Evolutionary conservation across 352 stramenopile species (phyloP).

Genomic region (Phytophthora rubi): DNA sequence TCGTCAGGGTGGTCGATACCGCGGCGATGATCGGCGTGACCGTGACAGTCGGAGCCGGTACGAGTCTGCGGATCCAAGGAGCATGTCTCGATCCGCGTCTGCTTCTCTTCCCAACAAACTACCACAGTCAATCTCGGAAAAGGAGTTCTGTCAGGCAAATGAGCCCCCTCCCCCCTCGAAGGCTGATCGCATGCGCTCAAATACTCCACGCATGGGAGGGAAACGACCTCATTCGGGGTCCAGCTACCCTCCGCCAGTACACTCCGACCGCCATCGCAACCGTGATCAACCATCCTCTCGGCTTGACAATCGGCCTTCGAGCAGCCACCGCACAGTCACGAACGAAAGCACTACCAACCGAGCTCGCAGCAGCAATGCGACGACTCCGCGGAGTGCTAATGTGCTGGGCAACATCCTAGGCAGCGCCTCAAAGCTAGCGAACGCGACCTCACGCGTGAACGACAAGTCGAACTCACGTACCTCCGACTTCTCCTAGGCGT

Average conservation of each 20-base stretch:
- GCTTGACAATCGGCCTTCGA: constrained; percentile 17
- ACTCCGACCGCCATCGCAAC: constrained; percentile 17
- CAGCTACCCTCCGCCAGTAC: constrained; percentile 18
- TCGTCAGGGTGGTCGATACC: constrained; percentile 11
- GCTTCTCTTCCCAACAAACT: constrained; percentile 9
- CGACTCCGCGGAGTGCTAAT: constrained; percentile 32
- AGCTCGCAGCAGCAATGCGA: constrained; percentile 14
- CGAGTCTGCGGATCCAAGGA: constrained; percentile 4
- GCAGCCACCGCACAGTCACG: constrained; percentile 25
- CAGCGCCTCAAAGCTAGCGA: constrained; percentile 65
- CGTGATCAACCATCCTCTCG: constrained; percentile 17
- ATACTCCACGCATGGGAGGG: constrained; percentile 19
- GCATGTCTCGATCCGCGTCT: constrained; percentile 16
- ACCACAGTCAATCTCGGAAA: constrained; percentile 54
- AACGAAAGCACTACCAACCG: constrained; percentile 18
- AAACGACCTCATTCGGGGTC: constrained; percentile 32
- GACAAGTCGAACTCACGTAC: constrained; percentile 53
- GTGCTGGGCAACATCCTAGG: constrained; percentile 74
- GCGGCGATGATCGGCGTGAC: constrained; percentile 23
- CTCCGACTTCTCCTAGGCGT: constrained; percentile 47
- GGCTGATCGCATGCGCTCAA: constrained; percentile 17
- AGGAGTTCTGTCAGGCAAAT: constrained; percentile 62
- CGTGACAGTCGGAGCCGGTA: constrained; percentile 13
- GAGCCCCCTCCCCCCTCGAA: constrained; percentile 38
- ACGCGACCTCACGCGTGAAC: constrained; percentile 67